A percentile compares a stretch with the other conserved stretches of the same genome.
These are phyloP conservation scores for Tinospora cordifolia DNA, from an alignment of 164 flowering plant species.

Conservation along the genomic window DNA sequence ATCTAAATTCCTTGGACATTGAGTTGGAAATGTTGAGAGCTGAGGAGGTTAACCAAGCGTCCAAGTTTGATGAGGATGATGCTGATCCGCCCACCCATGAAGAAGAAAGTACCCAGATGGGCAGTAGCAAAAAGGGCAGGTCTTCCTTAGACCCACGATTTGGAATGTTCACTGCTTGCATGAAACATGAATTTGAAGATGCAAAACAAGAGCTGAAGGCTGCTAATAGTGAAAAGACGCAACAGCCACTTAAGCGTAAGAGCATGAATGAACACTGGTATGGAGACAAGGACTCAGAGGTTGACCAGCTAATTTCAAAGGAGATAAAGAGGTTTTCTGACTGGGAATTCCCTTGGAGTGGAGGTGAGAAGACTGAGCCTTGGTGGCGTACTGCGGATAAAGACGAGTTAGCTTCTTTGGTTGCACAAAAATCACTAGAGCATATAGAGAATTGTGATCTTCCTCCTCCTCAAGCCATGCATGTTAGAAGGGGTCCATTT, in stretches of 20 bases:
- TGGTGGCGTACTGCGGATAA: constrained; percentile 49
- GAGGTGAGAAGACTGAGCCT: constrained; percentile 35
- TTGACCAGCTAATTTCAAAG: constrained; percentile 20
- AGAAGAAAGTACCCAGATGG: constrained; percentile 8
- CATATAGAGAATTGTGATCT: constrained; percentile 50
- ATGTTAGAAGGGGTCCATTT: constrained; percentile 20
- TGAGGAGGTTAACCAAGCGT: constrained; percentile 11
- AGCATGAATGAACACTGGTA: constrained; percentile 19
- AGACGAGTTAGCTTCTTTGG: constrained; percentile 43
- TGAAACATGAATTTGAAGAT: constrained; percentile 24
- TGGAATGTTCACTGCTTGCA: constrained; percentile 18
- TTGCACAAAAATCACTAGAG: constrained; percentile 37
- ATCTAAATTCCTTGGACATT: constrained; percentile 29
- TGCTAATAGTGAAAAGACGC: constrained; percentile 6
- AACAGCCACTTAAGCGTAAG: constrained; percentile 17
- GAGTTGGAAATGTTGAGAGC: constrained; percentile 22
- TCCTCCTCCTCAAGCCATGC: constrained; percentile 33
- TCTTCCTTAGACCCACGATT: constrained; percentile 12
- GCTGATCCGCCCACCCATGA: constrained; percentile 2
- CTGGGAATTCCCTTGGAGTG: constrained; percentile 29
- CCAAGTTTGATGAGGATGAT: constrained; percentile 12
- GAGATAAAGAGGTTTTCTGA: constrained; percentile 25
- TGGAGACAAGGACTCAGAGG: constrained; percentile 21
- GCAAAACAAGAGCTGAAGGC: constrained; percentile 26
- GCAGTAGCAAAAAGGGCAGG: constrained; percentile 2